phyloP scores from a whole-genome alignment of 2,329 filamentous ascomycete species.

The Microsporum canis region DNA sequence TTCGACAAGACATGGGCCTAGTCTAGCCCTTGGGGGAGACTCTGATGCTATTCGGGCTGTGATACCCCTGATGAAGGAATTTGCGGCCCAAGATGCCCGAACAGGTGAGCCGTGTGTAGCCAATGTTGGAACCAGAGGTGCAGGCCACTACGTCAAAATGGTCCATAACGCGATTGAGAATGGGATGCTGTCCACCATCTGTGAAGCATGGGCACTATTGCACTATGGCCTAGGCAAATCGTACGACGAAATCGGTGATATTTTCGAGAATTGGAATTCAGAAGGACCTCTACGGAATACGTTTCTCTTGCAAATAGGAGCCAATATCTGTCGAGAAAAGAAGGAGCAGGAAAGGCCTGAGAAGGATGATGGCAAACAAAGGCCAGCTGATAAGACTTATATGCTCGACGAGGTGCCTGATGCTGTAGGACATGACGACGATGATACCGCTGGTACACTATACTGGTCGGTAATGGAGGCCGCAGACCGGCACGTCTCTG shows the following conservation, averaged over 20 bases:
- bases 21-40: constrained; percentile 56
- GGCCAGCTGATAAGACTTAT: constrained; percentile 29
- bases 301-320: constrained; percentile 53
- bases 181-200: constrained; percentile 54
- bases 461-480: constrained; percentile 55
- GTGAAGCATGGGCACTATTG: constrained; percentile 56
- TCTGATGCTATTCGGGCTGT: constrained; percentile 46
- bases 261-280: constrained; percentile 51
- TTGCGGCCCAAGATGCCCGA: constrained; percentile 50
- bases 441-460: constrained; percentile 55
- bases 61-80: constrained; percentile 49
- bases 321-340: constrained; percentile 47
- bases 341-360: constrained; percentile 24
- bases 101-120: constrained; percentile 50
- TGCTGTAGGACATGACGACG: constrained; percentile 60
- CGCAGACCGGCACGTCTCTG: constrained; percentile 50
- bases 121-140: constrained; percentile 49
- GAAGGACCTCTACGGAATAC: constrained; percentile 48
- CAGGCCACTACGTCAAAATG: constrained; percentile 66
- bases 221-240: constrained; percentile 46
- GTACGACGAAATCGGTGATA: constrained; percentile 49
- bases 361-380: constrained; percentile 15
- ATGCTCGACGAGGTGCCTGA: constrained; percentile 54
- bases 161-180: constrained; percentile 65
- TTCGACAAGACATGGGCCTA: constrained; percentile 53